phyloP scores from a whole-genome alignment of 768 basidiomycete species.

The Suillus decipiens region DNA sequence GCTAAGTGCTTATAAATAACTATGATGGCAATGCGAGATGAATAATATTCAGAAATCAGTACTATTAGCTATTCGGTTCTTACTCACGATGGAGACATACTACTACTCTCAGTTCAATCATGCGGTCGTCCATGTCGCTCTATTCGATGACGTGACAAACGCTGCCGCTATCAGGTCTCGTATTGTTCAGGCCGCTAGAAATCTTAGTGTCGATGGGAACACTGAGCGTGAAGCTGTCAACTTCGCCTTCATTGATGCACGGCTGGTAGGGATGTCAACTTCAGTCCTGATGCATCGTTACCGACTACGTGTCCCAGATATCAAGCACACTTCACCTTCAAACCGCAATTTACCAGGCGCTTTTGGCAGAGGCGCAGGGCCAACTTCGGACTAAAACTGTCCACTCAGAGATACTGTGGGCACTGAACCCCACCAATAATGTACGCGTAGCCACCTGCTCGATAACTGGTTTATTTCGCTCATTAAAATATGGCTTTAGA shows the following conservation, averaged over 20 bases:
- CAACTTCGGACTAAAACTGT: conserved; percentile 79
- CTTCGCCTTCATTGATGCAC: conserved; percentile 89
- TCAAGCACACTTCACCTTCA: conserved; percentile 79
- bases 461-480: background rate
- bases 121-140: conserved; percentile 54
- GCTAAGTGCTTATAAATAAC: background rate
- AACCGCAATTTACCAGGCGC: conserved; percentile 80
- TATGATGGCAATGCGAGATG: background rate
- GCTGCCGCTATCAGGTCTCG: conserved; percentile 58
- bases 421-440: conserved; percentile 85
- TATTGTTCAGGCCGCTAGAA: conserved; percentile 69
- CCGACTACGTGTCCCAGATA: conserved; percentile 50
- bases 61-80: background rate
- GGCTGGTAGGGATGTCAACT: conserved; percentile 56
- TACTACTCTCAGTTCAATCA: conserved; percentile 53
- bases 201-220: conserved; percentile 61
- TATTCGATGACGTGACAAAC: conserved; percentile 71
- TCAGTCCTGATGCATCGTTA: conserved; percentile 10
- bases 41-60: background rate
- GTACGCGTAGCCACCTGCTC: conserved; percentile 38
- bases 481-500: conserved; percentile 47
- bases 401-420: conserved; percentile 90
- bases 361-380: conserved; percentile 64
- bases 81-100: conserved; percentile 49
- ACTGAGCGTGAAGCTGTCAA: conserved; percentile 76